Percentiles rank a stretch among this genome's conserved stretches.
phyloP scores from a whole-genome alignment of 2,329 filamentous ascomycete genomes.

The Botrytis deweyae region DNA sequence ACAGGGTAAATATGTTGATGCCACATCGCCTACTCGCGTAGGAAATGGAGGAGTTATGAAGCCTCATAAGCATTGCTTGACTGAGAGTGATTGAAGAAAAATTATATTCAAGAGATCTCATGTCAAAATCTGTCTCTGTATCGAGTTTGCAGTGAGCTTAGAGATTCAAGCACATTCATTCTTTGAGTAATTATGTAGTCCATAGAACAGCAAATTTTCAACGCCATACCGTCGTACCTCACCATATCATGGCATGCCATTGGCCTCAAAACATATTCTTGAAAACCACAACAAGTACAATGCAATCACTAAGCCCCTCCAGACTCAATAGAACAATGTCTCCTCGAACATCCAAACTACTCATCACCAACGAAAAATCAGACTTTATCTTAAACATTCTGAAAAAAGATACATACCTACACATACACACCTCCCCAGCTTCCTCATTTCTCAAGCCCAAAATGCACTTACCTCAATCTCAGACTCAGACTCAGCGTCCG shows the following conservation, averaged over 20 bases:
- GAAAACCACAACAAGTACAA: neutral
- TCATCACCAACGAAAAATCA: neutral
- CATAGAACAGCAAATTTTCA: neutral
- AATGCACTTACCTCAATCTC: neutral
- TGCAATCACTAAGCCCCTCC: neutral
- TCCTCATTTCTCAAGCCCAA: neutral
- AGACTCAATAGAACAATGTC: neutral
- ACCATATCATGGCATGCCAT: neutral
- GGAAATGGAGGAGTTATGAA: neutral
- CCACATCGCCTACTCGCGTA: neutral
- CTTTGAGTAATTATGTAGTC: neutral
- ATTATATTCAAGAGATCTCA: neutral
- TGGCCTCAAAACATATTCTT: neutral
- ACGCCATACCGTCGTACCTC: neutral
- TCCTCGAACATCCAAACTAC: neutral
- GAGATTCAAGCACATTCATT: neutral
- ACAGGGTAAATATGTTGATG: neutral
- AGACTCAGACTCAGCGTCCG: neutral
- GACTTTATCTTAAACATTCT: neutral
- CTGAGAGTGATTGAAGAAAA: neutral
- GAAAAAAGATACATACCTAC: neutral
- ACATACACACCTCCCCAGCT: neutral
- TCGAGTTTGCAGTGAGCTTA: neutral
- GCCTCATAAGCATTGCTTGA: neutral
- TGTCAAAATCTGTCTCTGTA: neutral